Evolutionary conservation across 2,329 filamentous ascomycete genomes (phyloP), one percentile per base, ranked within the genome.

Genomic region (Botrytis medusae): DNA sequence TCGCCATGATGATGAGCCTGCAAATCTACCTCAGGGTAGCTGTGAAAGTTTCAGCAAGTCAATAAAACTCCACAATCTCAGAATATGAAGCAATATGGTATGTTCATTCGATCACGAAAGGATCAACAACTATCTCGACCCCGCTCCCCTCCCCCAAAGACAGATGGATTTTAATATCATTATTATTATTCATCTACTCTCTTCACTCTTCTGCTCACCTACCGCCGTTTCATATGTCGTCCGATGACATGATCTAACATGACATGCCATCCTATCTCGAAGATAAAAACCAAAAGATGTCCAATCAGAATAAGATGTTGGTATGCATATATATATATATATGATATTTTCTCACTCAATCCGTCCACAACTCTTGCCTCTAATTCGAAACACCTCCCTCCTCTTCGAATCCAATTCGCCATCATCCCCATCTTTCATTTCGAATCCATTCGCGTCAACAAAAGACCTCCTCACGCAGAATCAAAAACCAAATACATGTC

Each of bases 41-140:
- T 7, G 4, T 54, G 5, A 54, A 16, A 54, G 48, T 54, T 54
- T n/a, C 25, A 1, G 12, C 25, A 5, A 54, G 25, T 14, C 16
- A 2, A n/a, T 16, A n/a, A 54, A n/a, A 16, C 10, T 16, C 0
- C 0, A 5, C 12, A 16, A 5, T n/a, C 16, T 2, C 7, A 25
- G 46, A 25, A 51, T 2, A 51, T 12, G 1, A 51, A 25, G 5
- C 25, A n/a, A 5, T n/a, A n/a, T n/a, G 25, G 12, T 54, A 54
- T 54, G 25, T n/a, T n/a, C 25, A 54, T 54, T 54, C 25, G 25
- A 54, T 54, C 5, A 57, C 51, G n/a, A 57, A 57, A 14, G n/a
- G n/a, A 54, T 54, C 4, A n/a, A n/a, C 12, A 8, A 22, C 7
- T 54, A 54, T 54, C 25, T 16, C n/a, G 48, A n/a, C 25, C 25